These are phyloP conservation scores for Phytophthora multivora DNA, from an alignment of 352 stramenopile genomes.

Conservation along the genomic window DNA sequence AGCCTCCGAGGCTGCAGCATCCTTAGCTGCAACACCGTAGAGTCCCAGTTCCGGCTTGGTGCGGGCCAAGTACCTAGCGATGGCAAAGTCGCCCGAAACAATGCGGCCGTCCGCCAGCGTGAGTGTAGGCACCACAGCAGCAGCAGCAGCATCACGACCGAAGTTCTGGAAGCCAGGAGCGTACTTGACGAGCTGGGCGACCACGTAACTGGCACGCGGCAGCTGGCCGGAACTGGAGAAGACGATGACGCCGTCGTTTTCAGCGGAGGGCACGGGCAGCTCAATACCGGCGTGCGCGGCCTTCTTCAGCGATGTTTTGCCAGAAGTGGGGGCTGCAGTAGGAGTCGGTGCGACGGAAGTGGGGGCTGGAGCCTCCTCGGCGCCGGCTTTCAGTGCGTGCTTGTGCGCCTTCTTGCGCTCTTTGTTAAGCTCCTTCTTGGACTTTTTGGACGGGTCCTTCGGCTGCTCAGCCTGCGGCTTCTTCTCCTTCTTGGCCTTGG, in stretches of 20 bases:
- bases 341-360: conserved; percentile 6
- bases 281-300: conserved; percentile 36
- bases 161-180: conserved; percentile 54
- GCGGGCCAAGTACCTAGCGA: conserved; percentile 73
- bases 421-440: conserved; percentile 91
- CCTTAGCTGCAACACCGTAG: conserved; percentile 59
- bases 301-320: conserved; percentile 42
- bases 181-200: conserved; percentile 66
- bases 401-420: conserved; percentile 89
- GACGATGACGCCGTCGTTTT: conserved; percentile 63
- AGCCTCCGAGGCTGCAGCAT: conserved; percentile 41
- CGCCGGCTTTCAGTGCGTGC: conserved; percentile 64
- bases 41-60: conserved; percentile 49
- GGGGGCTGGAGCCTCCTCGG: conserved; percentile 14
- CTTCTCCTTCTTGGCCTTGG: conserved; percentile 71
- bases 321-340: conserved; percentile 2
- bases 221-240: conserved; percentile 64
- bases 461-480: conserved; percentile 35
- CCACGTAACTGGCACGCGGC: conserved; percentile 67
- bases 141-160: conserved; percentile 41
- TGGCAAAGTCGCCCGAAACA: conserved; percentile 81
- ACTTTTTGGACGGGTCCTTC: conserved; percentile 70
- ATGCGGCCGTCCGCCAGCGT: conserved; percentile 53
- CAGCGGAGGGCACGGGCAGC: conserved; percentile 45
- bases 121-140: conserved; percentile 71